Evolutionary conservation across 768 basidiomycete species (phyloP).

Genomic region (Tulasnella sp.): DNA sequence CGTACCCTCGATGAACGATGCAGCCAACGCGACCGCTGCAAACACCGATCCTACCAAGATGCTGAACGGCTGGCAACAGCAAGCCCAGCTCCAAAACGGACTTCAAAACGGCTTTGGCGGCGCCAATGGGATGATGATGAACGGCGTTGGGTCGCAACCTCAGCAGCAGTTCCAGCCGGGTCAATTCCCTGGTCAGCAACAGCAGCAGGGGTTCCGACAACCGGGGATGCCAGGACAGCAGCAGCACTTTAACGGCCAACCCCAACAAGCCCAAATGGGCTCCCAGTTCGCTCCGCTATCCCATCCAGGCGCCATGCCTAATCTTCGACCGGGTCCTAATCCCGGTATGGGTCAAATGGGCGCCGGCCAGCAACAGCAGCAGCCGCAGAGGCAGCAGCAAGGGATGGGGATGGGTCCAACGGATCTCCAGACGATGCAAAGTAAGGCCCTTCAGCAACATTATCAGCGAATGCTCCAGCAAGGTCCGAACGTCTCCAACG

Average conservation of each 20-base stretch:
- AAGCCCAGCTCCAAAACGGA: background rate
- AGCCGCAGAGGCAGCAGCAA: background rate
- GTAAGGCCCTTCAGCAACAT: constrained; percentile 1
- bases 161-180: constrained; percentile 21
- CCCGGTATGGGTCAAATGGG: background rate
- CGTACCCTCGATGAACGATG: background rate
- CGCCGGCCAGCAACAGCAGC: constrained; percentile 1
- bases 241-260: constrained; percentile 13
- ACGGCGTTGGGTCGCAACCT: constrained; percentile 17
- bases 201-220: constrained; percentile 9
- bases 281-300: constrained; percentile 9
- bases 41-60: constrained; percentile 4
- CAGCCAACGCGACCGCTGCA: background rate
- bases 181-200: constrained; percentile 14
- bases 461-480: constrained; percentile 11
- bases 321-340: background rate
- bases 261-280: constrained; percentile 7
- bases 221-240: constrained; percentile 19
- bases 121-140: constrained; percentile 20
- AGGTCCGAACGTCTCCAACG: background rate
- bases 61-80: constrained; percentile 4
- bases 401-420: background rate
- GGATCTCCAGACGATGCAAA: constrained; percentile 12
- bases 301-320: constrained; percentile 14
- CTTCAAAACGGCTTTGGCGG: constrained; percentile 17